These are phyloP conservation scores for Nevesoporus exiguus DNA, from an alignment of 768 basidiomycete genomes.

Conservation along the genomic window DNA sequence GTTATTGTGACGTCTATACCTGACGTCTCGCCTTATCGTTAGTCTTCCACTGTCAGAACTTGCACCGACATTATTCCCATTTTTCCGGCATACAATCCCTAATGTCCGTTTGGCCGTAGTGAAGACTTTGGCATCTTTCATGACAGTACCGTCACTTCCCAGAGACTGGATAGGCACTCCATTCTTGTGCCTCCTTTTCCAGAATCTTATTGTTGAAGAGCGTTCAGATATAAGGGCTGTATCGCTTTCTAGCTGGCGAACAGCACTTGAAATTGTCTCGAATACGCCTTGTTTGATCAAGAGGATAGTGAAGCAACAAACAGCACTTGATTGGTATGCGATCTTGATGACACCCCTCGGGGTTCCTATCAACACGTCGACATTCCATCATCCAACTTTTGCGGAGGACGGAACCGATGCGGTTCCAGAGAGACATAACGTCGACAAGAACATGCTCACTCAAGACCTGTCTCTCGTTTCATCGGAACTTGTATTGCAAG, in stretches of 20 bases:
- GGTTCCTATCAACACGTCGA: constrained; percentile 61
- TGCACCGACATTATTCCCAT: constrained; percentile 87
- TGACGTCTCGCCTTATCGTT: constrained; percentile 1
- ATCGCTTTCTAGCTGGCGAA: constrained; percentile 71
- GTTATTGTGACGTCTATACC: neutral
- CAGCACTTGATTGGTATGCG: constrained; percentile 80
- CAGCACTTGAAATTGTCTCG: constrained; percentile 58
- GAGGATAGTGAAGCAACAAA: constrained; percentile 50
- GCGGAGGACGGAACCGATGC: constrained; percentile 43
- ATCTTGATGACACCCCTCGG: constrained; percentile 90
- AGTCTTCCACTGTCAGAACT: constrained; percentile 81
- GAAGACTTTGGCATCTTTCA: constrained; percentile 82
- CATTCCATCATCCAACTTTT: constrained; percentile 65
- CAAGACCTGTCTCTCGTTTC: constrained; percentile 86
- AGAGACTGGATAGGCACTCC: constrained; percentile 76
- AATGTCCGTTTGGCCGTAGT: constrained; percentile 92
- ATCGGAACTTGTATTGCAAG: constrained; percentile 71
- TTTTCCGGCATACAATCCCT: constrained; percentile 95
- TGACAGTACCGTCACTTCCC: constrained; percentile 69
- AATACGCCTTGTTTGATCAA: constrained; percentile 47
- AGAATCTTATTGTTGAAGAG: constrained; percentile 92
- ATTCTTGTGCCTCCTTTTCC: constrained; percentile 83
- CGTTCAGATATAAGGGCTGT: constrained; percentile 75
- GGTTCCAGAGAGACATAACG: constrained; percentile 72
- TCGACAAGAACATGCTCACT: constrained; percentile 92